Percentiles rank a stretch among this genome's conserved stretches.
These are phyloP conservation scores for Debaryomyces fabryi DNA, from an alignment of 1,139 yeast genomes.

Conservation along the genomic window DNA sequence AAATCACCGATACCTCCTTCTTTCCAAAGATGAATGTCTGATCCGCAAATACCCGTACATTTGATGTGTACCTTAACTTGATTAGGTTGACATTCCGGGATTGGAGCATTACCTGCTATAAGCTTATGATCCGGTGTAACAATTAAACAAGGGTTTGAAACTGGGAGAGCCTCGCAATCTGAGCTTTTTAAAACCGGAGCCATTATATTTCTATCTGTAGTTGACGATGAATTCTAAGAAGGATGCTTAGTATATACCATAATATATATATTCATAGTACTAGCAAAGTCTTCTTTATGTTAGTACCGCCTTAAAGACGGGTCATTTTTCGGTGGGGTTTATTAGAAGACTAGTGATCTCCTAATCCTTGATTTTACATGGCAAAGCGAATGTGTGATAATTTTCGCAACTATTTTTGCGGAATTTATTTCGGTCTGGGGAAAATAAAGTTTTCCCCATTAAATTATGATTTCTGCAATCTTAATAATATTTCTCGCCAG, in stretches of 20 bases:
- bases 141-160: conserved; percentile 12
- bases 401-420: conserved; percentile 3
- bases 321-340: conserved; percentile 5
- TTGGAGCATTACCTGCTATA: conserved; percentile 9
- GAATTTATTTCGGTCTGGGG: conserved; percentile 3
- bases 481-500: background rate
- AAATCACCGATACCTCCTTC: conserved; percentile 26
- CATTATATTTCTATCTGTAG: conserved; percentile 3
- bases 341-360: background rate
- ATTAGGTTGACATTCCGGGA: conserved; percentile 8
- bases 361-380: background rate
- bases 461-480: background rate
- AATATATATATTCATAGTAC: background rate
- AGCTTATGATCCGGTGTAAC: conserved; percentile 11
- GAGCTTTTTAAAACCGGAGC: conserved; percentile 10
- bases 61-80: conserved; percentile 37
- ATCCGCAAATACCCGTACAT: conserved; percentile 36
- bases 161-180: background rate
- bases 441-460: background rate
- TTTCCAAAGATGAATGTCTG: conserved; percentile 30
- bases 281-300: background rate
- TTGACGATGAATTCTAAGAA: background rate
- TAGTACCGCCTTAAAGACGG: conserved; percentile 2
- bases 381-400: background rate
- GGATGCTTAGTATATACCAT: background rate